Evolutionary conservation across 371 early-diverging fungal species (phyloP), one percentile per base, ranked within the genome.

Genomic region (Gilbertella persicaria): DNA sequence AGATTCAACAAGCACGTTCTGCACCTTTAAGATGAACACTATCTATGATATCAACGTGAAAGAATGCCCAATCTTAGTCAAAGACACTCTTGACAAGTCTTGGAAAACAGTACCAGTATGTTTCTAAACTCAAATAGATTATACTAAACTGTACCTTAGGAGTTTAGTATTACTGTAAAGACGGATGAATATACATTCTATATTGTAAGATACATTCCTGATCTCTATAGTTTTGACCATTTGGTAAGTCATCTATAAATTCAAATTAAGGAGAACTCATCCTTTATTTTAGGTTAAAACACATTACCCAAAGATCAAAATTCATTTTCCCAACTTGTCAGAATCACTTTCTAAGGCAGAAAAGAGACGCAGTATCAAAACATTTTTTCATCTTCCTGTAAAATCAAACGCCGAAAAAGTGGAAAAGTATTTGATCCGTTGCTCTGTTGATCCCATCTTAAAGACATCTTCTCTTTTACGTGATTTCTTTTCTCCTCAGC

Each of bases 141-240:
- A 4, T 13, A 3, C 21, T 13, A 23, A 47, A 25, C 45, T 14
- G 29, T 24, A 5, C 4, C 24, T 12, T 60, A 63, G 63, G 63
- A 63, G 50, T 78, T 80, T 45, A 79, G 67, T 53, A 79, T 84
- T 45, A 72, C 77, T 30, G 79, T 80, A 36, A 75, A 80, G 55
- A 72, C 81, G 13, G 62, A 60, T 19, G 51, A 66, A n/a, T 65
- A 71, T 46, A 65, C 71, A 42, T 58, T 79, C 28, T 63, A 71
- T 21, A 56, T 85, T 16, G 67, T 75, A 29, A 69, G 85, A 25
- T 81, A 80, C 61, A 74, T 85, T 44, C 73, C 82, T 39, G 85
- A 85, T 55, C 72, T 85, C 62, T 21, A 77, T 44, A 81, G 79
- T 25, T 80, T 85, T 69, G 81, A 85, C 48, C 72, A 73, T 44